Evolutionary conservation across 176 grass and related monocot genomes (phyloP), one percentile per base, ranked within the genome.

Genomic region (Carex parvula): DNA sequence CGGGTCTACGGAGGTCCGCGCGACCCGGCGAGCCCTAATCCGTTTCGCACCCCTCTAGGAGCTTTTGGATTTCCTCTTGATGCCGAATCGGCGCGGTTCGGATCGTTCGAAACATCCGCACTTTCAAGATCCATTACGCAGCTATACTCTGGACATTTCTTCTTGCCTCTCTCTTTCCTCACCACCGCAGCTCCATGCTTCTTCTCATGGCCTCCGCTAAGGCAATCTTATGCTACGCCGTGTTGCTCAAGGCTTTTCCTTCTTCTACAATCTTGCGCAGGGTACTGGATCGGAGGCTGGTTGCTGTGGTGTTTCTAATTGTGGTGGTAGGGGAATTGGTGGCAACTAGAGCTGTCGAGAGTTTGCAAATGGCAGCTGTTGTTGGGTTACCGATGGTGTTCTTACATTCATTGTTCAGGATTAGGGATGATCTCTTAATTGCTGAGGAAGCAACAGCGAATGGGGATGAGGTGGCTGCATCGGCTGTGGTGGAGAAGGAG

Each of bases 151-250:
- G 94, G 94, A 82, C 64, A 62, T 83, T 97, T 64, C 90, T 94
- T 52, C 90, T 94, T 0, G 88, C 83, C 0, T 92, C 90, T 13
- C 90, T 97, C 21, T 86, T 81, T 16, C 87, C 92, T 44, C 87
- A 80, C 44, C 94, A 90, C 70, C 60, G 92, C 9, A 84, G 85
- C 1, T 92, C 94, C 32, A 86, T 94, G 81, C 72, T 97, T 54
- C 94, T 97, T 80, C 92, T 97, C 85, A 94, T 94, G 94, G 92
- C 92, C 32, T 85, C 89, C 1, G 88, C 92, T 22, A 97, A 97
- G 89, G 89, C 80, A 32, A 89, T 94, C 60, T 86, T 97, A 83
- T 80, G 87, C 87, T 97, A 88, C 87, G 87, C 86, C 4, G 92
- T 86, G 2, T 85, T 97, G 66, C 90, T 94, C 83, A 78, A 44